These are phyloP conservation scores for Sclerotinia spermophila DNA, from an alignment of 2,329 filamentous ascomycete genomes.

Conservation along the genomic window DNA sequence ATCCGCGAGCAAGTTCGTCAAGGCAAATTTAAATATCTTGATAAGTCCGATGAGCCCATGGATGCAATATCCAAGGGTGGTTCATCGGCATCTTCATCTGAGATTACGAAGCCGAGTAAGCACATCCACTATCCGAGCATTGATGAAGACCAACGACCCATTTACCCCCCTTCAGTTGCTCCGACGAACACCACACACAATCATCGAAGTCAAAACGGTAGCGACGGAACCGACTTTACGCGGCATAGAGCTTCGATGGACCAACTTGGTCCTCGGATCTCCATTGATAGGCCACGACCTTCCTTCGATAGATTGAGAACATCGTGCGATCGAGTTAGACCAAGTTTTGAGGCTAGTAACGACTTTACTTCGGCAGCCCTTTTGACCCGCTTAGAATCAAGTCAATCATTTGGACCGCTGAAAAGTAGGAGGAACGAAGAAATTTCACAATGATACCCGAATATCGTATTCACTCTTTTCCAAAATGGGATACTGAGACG, in stretches of 20 bases:
- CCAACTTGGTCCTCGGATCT: slow-evolving; percentile 26
- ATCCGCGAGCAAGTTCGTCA: slow-evolving; percentile 85
- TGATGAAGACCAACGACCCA: slow-evolving; percentile 85
- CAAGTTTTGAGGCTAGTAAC: slow-evolving; percentile 80
- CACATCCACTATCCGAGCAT: slow-evolving; percentile 60
- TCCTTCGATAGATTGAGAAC: slow-evolving; percentile 85
- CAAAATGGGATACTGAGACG: slow-evolving; percentile 14
- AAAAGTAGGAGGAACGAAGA: slow-evolving; percentile 29
- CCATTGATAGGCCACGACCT: slow-evolving; percentile 62
- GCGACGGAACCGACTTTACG: slow-evolving; percentile 90
- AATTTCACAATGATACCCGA: slow-evolving; percentile 20
- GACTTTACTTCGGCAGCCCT: slow-evolving; percentile 91
- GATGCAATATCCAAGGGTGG: slow-evolving; percentile 42
- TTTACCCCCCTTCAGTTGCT: slow-evolving; percentile 88
- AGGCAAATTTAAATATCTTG: slow-evolving; percentile 76
- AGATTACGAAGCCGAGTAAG: slow-evolving; percentile 47
- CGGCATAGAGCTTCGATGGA: slow-evolving; percentile 61
- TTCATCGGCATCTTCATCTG: slow-evolving; percentile 55
- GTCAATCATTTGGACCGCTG: slow-evolving; percentile 41
- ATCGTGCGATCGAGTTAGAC: slow-evolving; percentile 80
- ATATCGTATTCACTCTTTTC: slow-evolving; percentile 19
- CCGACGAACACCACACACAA: slow-evolving; percentile 74
- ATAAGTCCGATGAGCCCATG: slow-evolving; percentile 33
- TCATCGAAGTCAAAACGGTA: slow-evolving; percentile 80
- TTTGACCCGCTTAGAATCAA: slow-evolving; percentile 78